Conservation (phyloP, 176 grass and related monocot genomes). For the Hyparrhenia diplandra region DNA sequence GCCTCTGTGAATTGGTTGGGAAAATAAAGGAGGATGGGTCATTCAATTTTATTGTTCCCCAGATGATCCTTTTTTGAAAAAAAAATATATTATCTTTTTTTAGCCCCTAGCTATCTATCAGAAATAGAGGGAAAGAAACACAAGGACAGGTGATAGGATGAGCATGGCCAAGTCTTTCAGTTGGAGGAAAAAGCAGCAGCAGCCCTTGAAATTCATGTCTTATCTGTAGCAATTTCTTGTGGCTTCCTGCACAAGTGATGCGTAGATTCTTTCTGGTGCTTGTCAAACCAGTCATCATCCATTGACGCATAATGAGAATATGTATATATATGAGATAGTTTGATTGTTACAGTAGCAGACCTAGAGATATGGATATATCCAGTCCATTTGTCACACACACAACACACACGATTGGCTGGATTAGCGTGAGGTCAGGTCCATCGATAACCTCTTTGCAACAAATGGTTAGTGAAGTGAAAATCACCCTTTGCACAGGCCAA, state of each 20-base stretch:
- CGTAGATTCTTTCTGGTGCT: background rate
- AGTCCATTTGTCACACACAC: too few relatives aligned
- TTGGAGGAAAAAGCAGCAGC: background rate
- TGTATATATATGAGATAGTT: too few relatives aligned
- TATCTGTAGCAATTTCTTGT: background rate
- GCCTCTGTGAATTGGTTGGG: too few relatives aligned
- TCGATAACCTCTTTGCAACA: too few relatives aligned
- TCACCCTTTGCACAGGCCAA: too few relatives aligned
- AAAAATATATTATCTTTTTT: background rate
- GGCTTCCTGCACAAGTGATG: background rate
- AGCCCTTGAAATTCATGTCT: background rate
- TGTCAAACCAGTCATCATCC: background rate
- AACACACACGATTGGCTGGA: too few relatives aligned
- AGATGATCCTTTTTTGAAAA: background rate
- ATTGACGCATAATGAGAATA: background rate
- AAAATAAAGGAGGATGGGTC: too few relatives aligned
- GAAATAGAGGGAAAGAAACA: background rate
- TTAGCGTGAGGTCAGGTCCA: too few relatives aligned
- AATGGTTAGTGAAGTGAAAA: too few relatives aligned
- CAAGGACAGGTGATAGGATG: background rate
- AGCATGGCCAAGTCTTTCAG: background rate
- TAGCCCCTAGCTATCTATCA: background rate
- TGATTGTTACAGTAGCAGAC: too few relatives aligned
- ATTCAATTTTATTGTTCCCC: too few relatives aligned
- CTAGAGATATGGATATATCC: too few relatives aligned